Evolutionary conservation across 176 grass and related monocot genomes (phyloP).

Genomic region (Musa troglodytarum): DNA sequence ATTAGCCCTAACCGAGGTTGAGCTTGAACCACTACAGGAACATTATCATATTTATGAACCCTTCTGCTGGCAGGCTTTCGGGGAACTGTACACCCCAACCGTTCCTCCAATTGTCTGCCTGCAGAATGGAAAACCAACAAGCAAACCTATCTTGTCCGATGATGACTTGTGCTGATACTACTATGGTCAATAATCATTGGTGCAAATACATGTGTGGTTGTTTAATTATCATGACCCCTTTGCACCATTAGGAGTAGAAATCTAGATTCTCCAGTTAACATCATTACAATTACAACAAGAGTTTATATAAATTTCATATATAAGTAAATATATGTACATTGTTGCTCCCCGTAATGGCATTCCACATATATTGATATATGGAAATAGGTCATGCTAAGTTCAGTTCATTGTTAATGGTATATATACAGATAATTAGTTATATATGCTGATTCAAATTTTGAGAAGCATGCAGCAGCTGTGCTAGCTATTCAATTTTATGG

Average conservation of each 20-base stretch:
- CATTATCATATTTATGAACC: conserved; percentile 9
- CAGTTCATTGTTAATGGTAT: not conserved
- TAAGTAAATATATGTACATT: not conserved
- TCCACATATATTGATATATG: not conserved
- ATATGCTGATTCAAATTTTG: not conserved
- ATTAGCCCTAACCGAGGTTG: not conserved
- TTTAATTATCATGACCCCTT: conserved; percentile 9
- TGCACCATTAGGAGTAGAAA: conserved; percentile 11
- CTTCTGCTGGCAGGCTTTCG: conserved; percentile 18
- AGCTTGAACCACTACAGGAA: conserved; percentile 2
- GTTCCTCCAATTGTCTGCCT: conserved; percentile 3
- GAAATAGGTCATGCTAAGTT: not conserved
- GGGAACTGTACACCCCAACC: conserved; percentile 1
- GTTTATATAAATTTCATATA: not conserved
- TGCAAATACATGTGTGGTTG: conserved; percentile 11
- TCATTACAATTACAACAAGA: not conserved
- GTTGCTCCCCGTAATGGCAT: not conserved
- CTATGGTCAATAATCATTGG: not conserved
- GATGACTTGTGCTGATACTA: conserved; percentile 10
- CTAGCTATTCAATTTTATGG: not conserved
- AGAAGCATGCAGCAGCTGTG: not conserved
- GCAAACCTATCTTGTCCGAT: conserved; percentile 4
- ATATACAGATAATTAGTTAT: not conserved
- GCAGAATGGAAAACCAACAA: conserved; percentile 11
- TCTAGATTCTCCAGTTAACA: not conserved